These are phyloP conservation scores for Auriscalpium microsporum DNA, from an alignment of 768 basidiomycete species.

Conservation along the genomic window DNA sequence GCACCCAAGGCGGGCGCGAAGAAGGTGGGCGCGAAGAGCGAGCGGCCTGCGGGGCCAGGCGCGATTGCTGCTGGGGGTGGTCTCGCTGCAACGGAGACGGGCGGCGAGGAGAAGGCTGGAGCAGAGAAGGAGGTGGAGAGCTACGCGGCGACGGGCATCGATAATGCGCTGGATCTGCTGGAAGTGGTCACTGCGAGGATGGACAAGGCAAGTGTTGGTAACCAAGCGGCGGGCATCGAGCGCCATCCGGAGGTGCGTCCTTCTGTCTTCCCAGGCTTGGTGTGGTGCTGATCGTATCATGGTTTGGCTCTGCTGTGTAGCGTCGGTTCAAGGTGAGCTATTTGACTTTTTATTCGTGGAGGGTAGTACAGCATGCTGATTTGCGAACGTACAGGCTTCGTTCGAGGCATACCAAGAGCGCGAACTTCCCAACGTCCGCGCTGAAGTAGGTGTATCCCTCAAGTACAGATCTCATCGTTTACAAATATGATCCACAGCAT, in stretches of 20 bases:
- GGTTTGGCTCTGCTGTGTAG: conserved; percentile 28
- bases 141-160: conserved; percentile 79
- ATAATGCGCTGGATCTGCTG: conserved; percentile 82
- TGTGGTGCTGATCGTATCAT: background rate
- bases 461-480: background rate
- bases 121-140: conserved; percentile 47
- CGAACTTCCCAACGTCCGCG: conserved; percentile 69
- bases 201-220: conserved; percentile 87
- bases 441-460: conserved; percentile 45
- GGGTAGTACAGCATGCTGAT: conserved; percentile 2
- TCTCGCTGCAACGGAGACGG: conserved; percentile 20
- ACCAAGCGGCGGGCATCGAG: conserved; percentile 80
- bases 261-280: background rate
- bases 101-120: conserved; percentile 23
- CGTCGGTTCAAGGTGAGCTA: conserved; percentile 74
- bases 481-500: conserved; percentile 38
- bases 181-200: conserved; percentile 85
- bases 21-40: conserved; percentile 39
- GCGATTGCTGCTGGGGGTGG: conserved; percentile 72
- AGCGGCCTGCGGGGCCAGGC: conserved; percentile 70
- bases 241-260: conserved; percentile 84
- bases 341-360: conserved; percentile 1
- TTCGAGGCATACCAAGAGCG: conserved; percentile 85
- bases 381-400: conserved; percentile 45
- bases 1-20: conserved; percentile 59